Evolutionary conservation across 2,329 filamentous ascomycete species (phyloP).

Genomic region (Raffaelea deltoideospora): DNA sequence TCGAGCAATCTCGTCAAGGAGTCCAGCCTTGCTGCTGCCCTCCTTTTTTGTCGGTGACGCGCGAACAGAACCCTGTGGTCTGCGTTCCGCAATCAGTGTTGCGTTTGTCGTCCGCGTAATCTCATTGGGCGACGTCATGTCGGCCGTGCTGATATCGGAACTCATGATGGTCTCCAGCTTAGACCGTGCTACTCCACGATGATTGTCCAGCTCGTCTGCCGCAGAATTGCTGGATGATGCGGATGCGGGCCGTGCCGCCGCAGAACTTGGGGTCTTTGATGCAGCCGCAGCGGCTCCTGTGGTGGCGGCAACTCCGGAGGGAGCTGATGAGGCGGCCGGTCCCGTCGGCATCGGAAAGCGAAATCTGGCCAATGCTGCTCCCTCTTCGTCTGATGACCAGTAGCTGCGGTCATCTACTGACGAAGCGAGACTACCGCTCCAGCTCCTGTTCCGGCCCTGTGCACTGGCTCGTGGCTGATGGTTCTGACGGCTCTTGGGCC

Average conservation of each 20-base stretch:
- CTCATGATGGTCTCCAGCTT: constrained; percentile 32
- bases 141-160: constrained; percentile 17
- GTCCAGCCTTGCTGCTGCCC: constrained; percentile 3
- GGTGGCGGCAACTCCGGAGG: not conserved
- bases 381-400: constrained; percentile 19
- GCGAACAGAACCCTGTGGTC: too few species aligned
- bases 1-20: too few species aligned
- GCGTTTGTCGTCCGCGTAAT: constrained; percentile 13
- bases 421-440: constrained; percentile 8
- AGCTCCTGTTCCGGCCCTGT: constrained; percentile 2
- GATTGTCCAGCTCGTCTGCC: not conserved
- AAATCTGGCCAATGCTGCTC: constrained; percentile 9
- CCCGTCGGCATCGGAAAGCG: constrained; percentile 1
- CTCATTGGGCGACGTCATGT: too few species aligned
- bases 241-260: not conserved
- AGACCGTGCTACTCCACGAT: too few species aligned
- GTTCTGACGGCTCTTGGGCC: constrained; percentile 4
- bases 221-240: not conserved
- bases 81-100: constrained; percentile 10
- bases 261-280: not conserved
- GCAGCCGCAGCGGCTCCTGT: not conserved
- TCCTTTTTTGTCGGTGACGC: not conserved
- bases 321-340: not conserved
- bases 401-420: constrained; percentile 8
- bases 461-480: not conserved